Percentiles rank a stretch among this genome's conserved stretches.
Conservation (phyloP, 73 alveolate genomes). For the Tetrahymena elliotti region DNA sequence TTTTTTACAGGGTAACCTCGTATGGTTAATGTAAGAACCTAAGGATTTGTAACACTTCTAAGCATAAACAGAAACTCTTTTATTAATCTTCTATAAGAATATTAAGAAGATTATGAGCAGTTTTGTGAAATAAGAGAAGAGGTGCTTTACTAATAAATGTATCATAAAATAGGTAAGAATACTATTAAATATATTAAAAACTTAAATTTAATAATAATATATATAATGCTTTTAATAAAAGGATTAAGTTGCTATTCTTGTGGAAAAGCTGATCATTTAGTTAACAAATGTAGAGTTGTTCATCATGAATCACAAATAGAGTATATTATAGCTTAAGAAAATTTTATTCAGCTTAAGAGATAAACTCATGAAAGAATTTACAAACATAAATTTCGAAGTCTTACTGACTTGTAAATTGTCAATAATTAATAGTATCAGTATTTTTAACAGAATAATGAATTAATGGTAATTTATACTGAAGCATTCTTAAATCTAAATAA, state of each 20-base stretch:
- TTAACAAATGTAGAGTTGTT: slow-evolving; percentile 4
- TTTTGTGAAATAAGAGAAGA: neutral
- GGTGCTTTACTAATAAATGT: slow-evolving; percentile 47
- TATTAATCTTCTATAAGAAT: neutral
- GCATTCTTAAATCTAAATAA: neutral
- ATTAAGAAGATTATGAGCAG: neutral
- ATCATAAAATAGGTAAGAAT: slow-evolving; percentile 47
- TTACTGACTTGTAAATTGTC: neutral
- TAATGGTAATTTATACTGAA: neutral
- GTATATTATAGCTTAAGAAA: neutral
- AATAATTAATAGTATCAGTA: neutral
- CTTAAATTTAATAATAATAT: slow-evolving; percentile 23
- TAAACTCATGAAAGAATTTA: neutral
- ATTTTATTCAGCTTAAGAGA: neutral
- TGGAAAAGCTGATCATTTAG: slow-evolving; percentile 53
- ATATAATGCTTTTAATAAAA: slow-evolving; percentile 23
- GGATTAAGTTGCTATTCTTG: slow-evolving; percentile 66
- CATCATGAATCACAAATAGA: slow-evolving; percentile 21
- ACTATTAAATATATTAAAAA: slow-evolving; percentile 25
- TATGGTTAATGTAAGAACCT: slow-evolving; percentile 57
- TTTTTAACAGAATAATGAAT: neutral
- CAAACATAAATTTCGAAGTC: neutral
- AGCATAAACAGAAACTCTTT: neutral
- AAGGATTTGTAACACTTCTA: slow-evolving; percentile 20
- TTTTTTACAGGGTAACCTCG: slow-evolving; percentile 74